phyloP scores from a whole-genome alignment of 1,284 basidiomycete species.

The Prillingera fragicola region DNA sequence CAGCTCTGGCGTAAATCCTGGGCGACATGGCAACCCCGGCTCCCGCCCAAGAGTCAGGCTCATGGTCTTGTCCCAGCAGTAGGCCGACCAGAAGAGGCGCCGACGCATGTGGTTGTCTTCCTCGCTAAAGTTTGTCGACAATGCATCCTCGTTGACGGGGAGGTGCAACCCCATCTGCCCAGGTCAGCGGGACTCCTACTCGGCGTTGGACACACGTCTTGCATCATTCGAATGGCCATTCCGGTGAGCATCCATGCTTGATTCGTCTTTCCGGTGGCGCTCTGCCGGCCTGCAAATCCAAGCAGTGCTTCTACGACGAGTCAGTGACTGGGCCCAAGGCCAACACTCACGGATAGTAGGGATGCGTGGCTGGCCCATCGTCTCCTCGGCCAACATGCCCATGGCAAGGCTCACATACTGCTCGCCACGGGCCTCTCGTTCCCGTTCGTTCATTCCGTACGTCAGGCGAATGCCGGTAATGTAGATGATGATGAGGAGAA shows the following conservation, averaged over 20 bases:
- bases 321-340: too few relatives aligned
- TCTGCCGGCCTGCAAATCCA: constrained; percentile 6
- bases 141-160: constrained; percentile 7
- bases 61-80: constrained; percentile 20
- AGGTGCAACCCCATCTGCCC: constrained; percentile 13
- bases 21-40: constrained; percentile 9
- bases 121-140: constrained; percentile 1
- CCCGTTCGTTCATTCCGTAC: constrained; percentile 8
- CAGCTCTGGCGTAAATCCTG: constrained; percentile 3
- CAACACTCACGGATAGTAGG: constrained; percentile 6
- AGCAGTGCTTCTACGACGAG: constrained; percentile 13
- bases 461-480: constrained; percentile 14
- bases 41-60: constrained; percentile 10
- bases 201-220: constrained; percentile 12
- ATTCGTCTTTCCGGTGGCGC: constrained; percentile 8
- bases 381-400: constrained; percentile 15
- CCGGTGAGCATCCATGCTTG: constrained; percentile 18
- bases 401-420: constrained; percentile 12
- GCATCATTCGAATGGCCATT: constrained; percentile 22
- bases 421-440: constrained; percentile 5
- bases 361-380: constrained; percentile 5
- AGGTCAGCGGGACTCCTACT: neutral
- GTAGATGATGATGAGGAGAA: constrained; percentile 14
- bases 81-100: constrained; percentile 14
- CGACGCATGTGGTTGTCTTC: constrained; percentile 14